A percentile compares a stretch with the other conserved stretches of the same genome.
phyloP scores from a whole-genome alignment of 306 rosid genomes.

The Quercus aquifolioides region DNA sequence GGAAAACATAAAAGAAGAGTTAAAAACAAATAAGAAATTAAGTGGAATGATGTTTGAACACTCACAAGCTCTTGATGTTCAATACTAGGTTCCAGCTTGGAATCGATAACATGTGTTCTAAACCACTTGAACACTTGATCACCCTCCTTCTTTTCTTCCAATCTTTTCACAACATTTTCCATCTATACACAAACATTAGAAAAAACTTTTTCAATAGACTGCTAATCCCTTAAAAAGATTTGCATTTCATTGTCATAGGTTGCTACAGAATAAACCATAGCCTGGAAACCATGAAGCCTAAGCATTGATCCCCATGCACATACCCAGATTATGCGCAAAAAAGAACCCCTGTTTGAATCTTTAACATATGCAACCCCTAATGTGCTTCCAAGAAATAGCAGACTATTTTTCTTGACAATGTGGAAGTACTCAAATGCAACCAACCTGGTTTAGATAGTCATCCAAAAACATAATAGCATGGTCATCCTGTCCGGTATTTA shows the following conservation, averaged over 20 bases:
- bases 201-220: conserved; percentile 1
- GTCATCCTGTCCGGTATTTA: conserved; percentile 91
- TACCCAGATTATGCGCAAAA: background rate
- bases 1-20: conserved; percentile 14
- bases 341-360: background rate
- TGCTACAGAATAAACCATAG: background rate
- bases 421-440: conserved; percentile 14
- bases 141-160: conserved; percentile 47
- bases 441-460: conserved; percentile 79
- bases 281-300: background rate
- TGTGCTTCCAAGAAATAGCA: background rate
- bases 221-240: conserved; percentile 22
- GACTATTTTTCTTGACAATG: background rate
- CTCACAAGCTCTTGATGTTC: conserved; percentile 94
- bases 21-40: conserved; percentile 14
- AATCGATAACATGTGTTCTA: conserved; percentile 61
- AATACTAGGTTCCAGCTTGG: conserved; percentile 71
- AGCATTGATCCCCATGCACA: background rate
- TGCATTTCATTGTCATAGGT: conserved; percentile 2
- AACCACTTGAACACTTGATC: conserved; percentile 69
- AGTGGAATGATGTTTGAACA: conserved; percentile 23
- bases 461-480: conserved; percentile 83
- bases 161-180: conserved; percentile 56
- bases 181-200: conserved; percentile 49
- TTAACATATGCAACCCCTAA: background rate